These are phyloP conservation scores for Fusarium subglutinans DNA, from an alignment of 2,329 filamentous ascomycete species.

Conservation along the genomic window DNA sequence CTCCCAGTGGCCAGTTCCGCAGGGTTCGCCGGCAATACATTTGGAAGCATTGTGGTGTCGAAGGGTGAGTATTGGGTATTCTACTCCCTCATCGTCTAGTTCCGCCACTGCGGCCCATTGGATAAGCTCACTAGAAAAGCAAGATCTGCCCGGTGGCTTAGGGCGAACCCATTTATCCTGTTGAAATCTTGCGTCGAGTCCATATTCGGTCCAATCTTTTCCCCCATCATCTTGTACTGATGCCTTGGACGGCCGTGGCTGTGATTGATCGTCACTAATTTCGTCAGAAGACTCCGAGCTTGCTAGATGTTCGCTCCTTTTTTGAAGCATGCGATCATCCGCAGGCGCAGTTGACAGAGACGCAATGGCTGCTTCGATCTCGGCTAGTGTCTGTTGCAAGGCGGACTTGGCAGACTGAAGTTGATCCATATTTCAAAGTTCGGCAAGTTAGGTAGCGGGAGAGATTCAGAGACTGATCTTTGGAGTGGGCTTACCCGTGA, in stretches of 20 bases:
- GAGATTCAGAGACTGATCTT: not conserved
- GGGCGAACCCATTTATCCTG: not conserved
- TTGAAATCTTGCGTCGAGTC: not conserved
- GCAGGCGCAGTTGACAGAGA: not conserved
- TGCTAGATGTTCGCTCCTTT: not conserved
- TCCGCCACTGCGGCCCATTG: rapidly evolving
- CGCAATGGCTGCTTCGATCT: not conserved
- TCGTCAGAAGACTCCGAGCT: not conserved
- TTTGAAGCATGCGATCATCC: no score
- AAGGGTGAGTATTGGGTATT: not conserved
- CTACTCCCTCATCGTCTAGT: rapidly evolving
- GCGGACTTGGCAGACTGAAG: not conserved
- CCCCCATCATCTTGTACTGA: not conserved
- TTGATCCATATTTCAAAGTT: not conserved
- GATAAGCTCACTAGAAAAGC: not conserved
- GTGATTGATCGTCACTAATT: not conserved
- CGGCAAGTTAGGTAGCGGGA: no score
- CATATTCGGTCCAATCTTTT: not conserved
- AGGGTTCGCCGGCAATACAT: not conserved
- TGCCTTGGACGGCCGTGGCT: not conserved
- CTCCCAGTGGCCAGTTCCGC: not conserved
- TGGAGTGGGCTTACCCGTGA: not conserved
- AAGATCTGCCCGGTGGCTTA: not conserved
- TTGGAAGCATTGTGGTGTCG: not conserved
- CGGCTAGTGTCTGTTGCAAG: not conserved